Conservation (phyloP, 1,284 basidiomycete species). For the Cutaneotrichosporon sp. region DNA sequence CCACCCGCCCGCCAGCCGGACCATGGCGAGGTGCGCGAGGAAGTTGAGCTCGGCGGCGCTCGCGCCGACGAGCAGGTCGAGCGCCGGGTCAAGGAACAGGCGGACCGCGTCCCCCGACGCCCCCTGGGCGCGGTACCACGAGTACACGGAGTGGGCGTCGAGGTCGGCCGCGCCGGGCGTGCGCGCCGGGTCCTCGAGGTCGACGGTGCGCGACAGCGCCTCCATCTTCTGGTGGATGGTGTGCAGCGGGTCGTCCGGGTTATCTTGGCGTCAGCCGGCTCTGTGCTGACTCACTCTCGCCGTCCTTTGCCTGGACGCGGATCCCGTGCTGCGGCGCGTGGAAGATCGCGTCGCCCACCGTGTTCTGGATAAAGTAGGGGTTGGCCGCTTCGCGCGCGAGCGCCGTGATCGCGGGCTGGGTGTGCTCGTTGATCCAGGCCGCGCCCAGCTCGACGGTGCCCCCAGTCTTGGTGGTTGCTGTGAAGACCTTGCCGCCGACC, state of each 20-base stretch:
- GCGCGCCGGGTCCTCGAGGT: conserved; percentile 9
- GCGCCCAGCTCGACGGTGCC: conserved; percentile 21
- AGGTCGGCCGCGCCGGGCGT: conserved; percentile 8
- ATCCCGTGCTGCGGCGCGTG: not conserved
- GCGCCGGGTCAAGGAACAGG: conserved; percentile 2
- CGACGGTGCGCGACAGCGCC: conserved; percentile 5
- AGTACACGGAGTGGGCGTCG: conserved; percentile 3
- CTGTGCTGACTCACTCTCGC: not conserved
- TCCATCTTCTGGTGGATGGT: conserved; percentile 5
- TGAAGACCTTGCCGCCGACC: conserved; percentile 21
- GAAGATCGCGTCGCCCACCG: conserved; percentile 2
- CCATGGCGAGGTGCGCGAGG: conserved; percentile 7
- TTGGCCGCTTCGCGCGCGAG: conserved; percentile 15
- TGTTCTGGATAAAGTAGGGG: conserved; percentile 12
- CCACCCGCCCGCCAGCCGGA: conserved; percentile 12
- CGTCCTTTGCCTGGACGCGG: not conserved
- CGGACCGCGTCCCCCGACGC: not conserved
- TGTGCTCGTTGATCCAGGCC: conserved; percentile 23
- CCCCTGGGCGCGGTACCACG: not conserved
- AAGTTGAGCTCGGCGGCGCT: conserved; percentile 12
- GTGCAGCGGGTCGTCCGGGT: not conserved
- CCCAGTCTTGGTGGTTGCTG: conserved; percentile 5
- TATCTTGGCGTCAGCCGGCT: too few relatives aligned
- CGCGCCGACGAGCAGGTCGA: conserved; percentile 4
- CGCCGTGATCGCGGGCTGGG: conserved; percentile 14